A percentile compares a stretch with the other conserved stretches of the same genome.
phyloP scores from a whole-genome alignment of 2,329 filamentous ascomycete species.

The Coniochaeta sp. region DNA sequence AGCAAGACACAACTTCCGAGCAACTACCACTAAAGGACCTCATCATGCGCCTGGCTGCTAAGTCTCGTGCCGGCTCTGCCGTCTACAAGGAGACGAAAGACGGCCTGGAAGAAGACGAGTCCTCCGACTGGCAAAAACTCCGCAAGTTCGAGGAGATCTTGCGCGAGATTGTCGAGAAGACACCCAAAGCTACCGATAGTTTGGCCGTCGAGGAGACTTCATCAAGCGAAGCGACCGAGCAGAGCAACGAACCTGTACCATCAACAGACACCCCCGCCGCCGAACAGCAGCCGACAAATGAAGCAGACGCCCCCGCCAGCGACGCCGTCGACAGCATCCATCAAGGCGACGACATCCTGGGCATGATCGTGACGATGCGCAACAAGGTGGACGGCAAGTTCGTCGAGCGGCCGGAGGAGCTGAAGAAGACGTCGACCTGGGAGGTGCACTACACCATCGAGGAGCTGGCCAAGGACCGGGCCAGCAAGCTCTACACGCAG shows the following conservation, averaged over 20 bases:
- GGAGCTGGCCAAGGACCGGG: conserved; percentile 44
- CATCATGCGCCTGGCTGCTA: conserved; percentile 43
- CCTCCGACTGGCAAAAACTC: conserved; percentile 30
- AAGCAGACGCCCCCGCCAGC: not conserved
- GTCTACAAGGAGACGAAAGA: conserved; percentile 8
- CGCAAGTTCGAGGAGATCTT: conserved; percentile 45
- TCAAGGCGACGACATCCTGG: conserved; percentile 41
- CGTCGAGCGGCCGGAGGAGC: conserved; percentile 51
- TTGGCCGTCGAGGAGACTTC: not conserved
- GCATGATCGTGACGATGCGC: conserved; percentile 63
- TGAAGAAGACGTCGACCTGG: conserved; percentile 50
- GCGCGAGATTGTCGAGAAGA: conserved; percentile 36
- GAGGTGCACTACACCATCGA: conserved; percentile 69
- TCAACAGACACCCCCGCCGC: not conserved
- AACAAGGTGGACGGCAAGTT: conserved; percentile 64
- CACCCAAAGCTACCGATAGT: conserved; percentile 8
- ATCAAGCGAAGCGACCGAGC: not conserved
- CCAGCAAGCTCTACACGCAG: conserved; percentile 42
- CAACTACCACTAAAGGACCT: conserved; percentile 35
- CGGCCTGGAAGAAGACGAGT: conserved; percentile 15
- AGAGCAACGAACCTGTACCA: conserved; percentile 5
- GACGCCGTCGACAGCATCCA: not conserved
- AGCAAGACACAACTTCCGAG: conserved; percentile 4
- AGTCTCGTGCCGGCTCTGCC: conserved; percentile 28
- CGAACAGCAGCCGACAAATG: conserved; percentile 3